These are phyloP conservation scores for Suhomyces coccinellae DNA, from an alignment of 1,139 yeast species.

Conservation along the genomic window DNA sequence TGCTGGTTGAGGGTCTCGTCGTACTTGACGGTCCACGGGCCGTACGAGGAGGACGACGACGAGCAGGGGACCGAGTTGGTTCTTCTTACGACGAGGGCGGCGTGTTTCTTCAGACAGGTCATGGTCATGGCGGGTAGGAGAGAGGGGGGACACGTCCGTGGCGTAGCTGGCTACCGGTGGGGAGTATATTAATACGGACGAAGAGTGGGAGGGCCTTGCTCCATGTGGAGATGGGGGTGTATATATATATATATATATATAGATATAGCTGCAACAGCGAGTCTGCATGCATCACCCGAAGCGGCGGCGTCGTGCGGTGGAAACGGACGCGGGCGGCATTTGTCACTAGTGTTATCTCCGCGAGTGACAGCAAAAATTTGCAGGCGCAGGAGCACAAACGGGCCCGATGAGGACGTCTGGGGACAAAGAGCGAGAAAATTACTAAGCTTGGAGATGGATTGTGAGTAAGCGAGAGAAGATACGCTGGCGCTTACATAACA, in stretches of 20 bases:
- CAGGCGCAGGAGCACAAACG: neutral
- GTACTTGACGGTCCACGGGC: conserved; percentile 24
- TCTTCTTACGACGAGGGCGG: neutral
- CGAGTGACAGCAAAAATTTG: conserved; percentile 4
- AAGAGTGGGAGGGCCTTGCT: no score
- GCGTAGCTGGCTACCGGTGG: no score
- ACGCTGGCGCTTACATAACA: no score
- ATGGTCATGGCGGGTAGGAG: no score
- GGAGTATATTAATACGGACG: no score
- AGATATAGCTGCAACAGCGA: neutral
- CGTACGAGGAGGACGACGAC: no score
- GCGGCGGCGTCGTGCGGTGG: neutral
- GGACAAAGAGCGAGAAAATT: neutral
- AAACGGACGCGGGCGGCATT: conserved; percentile 2
- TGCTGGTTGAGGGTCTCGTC: conserved; percentile 38
- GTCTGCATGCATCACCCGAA: neutral
- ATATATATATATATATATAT: no score
- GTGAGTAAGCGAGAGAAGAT: neutral
- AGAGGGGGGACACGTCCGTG: no score
- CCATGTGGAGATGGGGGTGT: neutral
- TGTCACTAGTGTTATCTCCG: conserved; percentile 5
- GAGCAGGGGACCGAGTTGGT: neutral
- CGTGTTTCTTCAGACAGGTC: neutral
- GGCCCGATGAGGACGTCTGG: neutral
- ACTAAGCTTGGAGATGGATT: neutral